A percentile compares a stretch with the other conserved stretches of the same genome.
Conservation (phyloP, 345 rosid genomes). For the Bruguiera parviflora region DNA sequence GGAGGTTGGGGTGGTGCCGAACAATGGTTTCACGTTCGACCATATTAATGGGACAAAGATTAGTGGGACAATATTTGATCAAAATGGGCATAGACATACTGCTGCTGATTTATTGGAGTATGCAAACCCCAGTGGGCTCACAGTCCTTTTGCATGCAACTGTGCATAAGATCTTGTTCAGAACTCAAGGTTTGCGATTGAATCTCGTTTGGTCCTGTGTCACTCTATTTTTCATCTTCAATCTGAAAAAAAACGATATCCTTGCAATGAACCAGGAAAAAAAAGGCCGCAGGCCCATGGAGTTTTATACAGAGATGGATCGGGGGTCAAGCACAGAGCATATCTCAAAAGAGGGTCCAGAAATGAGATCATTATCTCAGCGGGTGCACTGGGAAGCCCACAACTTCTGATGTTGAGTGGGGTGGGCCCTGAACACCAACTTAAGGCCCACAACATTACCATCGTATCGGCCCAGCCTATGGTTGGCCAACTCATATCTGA, state of each 20-base stretch:
- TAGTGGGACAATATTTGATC: slow-evolving; percentile 27
- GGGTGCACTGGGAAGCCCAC: slow-evolving; percentile 31
- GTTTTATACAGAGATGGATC: slow-evolving; percentile 18
- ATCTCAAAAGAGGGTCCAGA: slow-evolving; percentile 12
- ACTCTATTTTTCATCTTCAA: neutral
- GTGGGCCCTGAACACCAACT: slow-evolving; percentile 25
- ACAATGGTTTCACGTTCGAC: slow-evolving; percentile 28
- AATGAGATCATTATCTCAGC: slow-evolving; percentile 28
- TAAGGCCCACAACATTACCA: slow-evolving; percentile 10
- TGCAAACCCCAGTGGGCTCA: slow-evolving; percentile 16
- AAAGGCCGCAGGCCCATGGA: slow-evolving; percentile 22
- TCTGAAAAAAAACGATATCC: too few species aligned
- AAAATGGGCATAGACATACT: slow-evolving; percentile 11
- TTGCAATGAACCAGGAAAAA: slow-evolving; percentile 1
- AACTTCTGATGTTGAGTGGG: slow-evolving; percentile 29
- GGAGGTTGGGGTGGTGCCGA: slow-evolving; percentile 19
- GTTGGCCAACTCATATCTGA: slow-evolving; percentile 31
- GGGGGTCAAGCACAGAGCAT: slow-evolving; percentile 19
- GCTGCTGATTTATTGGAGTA: slow-evolving; percentile 24
- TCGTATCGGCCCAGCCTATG: slow-evolving; percentile 19
- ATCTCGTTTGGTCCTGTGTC: neutral
- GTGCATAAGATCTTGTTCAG: slow-evolving; percentile 17
- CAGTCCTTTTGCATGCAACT: slow-evolving; percentile 18
- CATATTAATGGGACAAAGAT: slow-evolving; percentile 25
- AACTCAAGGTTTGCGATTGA: slow-evolving; percentile 5